phyloP scores from a whole-genome alignment of 129 eudicot species.

The Helianthus annuus region HanXRQr2.0-SUNRISE NC_035448.2:200555925-200556424 shows the following conservation, averaged over 20 bases:
- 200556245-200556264: slow-evolving; percentile 22
- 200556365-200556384: too few species aligned
- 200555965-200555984: slow-evolving; percentile 18
- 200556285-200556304: not conserved
- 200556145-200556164: slow-evolving; percentile 27
- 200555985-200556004: slow-evolving; percentile 36
- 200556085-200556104: slow-evolving; percentile 29
- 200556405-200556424: too few species aligned
- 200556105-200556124: slow-evolving; percentile 25
- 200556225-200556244: slow-evolving; percentile 12
- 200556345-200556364: too few species aligned
- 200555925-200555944: slow-evolving; percentile 1
- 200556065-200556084: slow-evolving; percentile 36
- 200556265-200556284: slow-evolving; percentile 9
- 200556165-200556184: slow-evolving; percentile 11
- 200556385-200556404: too few species aligned
- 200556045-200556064: slow-evolving; percentile 35
- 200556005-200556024: slow-evolving; percentile 38
- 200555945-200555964: slow-evolving; percentile 24
- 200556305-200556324: too few species aligned
- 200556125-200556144: slow-evolving; percentile 11
- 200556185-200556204: not conserved
- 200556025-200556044: slow-evolving; percentile 36
- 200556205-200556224: slow-evolving; percentile 18
- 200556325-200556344: not conserved